phyloP scores from a whole-genome alignment of 2,329 filamentous ascomycete genomes.

The Colletotrichum sidae region DNA sequence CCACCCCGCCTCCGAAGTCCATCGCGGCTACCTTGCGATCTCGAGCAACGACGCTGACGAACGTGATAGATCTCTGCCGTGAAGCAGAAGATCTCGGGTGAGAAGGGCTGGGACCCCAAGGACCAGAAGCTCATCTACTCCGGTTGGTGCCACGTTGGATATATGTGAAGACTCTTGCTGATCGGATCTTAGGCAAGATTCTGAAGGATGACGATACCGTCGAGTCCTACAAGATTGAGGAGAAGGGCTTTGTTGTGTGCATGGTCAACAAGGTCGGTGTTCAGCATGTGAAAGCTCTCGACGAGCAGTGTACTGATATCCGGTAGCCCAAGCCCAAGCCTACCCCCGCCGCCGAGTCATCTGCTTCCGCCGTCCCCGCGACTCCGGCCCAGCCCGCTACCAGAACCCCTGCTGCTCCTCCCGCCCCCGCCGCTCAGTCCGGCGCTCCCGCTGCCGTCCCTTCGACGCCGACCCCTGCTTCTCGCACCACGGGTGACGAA shows the following conservation, averaged over 20 bases:
- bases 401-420: slow-evolving; percentile 62
- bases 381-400: slow-evolving; percentile 69
- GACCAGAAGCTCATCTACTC: slow-evolving; percentile 98
- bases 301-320: slow-evolving; percentile 29
- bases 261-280: slow-evolving; percentile 91
- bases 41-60: slow-evolving; percentile 40
- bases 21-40: slow-evolving; percentile 32
- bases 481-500: slow-evolving; percentile 57
- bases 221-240: slow-evolving; percentile 97
- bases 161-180: slow-evolving; percentile 11
- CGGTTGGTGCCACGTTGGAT: slow-evolving; percentile 66
- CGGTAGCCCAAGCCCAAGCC: slow-evolving; percentile 73
- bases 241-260: slow-evolving; percentile 99
- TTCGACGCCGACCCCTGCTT: slow-evolving; percentile 67
- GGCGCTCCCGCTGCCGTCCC: slow-evolving; percentile 59
- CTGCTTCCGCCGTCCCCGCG: slow-evolving; percentile 67
- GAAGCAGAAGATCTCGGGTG: slow-evolving; percentile 90
- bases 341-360: slow-evolving; percentile 64
- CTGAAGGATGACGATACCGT: slow-evolving; percentile 97
- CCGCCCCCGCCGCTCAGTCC: slow-evolving; percentile 61
- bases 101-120: slow-evolving; percentile 94
- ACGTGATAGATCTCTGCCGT: slow-evolving; percentile 80
- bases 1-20: slow-evolving; percentile 40
- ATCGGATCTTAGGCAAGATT: slow-evolving; percentile 81
- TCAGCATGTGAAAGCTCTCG: too few relatives aligned